Evolutionary conservation across 192 early-diverging fungal species (phyloP).

Genomic region (Podila epicladia): DNA sequence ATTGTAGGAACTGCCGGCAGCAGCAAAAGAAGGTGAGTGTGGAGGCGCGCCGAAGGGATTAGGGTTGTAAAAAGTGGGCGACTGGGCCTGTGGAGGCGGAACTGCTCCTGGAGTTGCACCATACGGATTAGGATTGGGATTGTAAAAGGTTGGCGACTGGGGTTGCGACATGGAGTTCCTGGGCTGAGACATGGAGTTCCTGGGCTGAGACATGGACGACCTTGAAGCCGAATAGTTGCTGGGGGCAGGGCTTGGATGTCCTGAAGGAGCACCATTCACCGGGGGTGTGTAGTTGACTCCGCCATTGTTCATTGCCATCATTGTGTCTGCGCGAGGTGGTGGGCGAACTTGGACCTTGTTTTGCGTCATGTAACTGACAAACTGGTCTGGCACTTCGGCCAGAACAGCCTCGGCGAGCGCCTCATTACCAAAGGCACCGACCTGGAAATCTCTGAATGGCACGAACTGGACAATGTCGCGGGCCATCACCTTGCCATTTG

Average conservation of each 20-base stretch:
- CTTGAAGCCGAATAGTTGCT: not conserved
- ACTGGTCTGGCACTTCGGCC: constrained; percentile 70
- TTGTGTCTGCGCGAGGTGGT: constrained; percentile 38
- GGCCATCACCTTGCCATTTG: constrained; percentile 44
- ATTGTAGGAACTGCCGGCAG: not conserved
- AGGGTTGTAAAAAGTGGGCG: not conserved
- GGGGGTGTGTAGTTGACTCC: constrained; percentile 13
- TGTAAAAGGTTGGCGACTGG: not conserved
- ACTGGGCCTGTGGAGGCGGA: not conserved
- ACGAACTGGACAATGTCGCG: constrained; percentile 73
- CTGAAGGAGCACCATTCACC: not conserved
- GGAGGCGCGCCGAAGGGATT: not conserved
- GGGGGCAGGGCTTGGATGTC: not conserved
- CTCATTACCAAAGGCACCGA: constrained; percentile 37
- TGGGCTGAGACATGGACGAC: not conserved
- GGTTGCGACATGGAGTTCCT: not conserved
- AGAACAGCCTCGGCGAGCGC: constrained; percentile 59
- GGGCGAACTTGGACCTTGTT: constrained; percentile 43
- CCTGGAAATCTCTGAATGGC: constrained; percentile 55
- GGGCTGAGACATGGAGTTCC: not conserved
- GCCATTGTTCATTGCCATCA: constrained; percentile 44
- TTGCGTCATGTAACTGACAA: constrained; percentile 61
- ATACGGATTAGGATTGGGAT: not conserved
- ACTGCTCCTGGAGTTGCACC: not conserved
- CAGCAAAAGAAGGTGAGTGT: not conserved